Conservation (phyloP, 2,329 filamentous ascomycete species). For the Pyrenophora seminiperda region DNA sequence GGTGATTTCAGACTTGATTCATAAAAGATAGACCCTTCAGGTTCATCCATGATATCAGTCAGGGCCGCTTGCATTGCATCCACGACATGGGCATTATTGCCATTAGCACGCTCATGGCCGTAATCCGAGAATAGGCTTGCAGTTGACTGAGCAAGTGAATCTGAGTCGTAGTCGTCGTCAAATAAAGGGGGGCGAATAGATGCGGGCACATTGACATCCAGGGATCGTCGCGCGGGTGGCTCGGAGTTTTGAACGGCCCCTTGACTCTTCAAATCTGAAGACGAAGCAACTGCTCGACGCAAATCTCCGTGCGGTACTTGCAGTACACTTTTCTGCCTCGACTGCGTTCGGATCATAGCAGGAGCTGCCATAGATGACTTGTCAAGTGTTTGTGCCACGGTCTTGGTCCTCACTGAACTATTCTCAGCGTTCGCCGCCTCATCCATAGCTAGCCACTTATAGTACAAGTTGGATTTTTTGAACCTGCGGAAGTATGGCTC, state of each 20-base stretch:
- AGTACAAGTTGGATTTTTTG: slow-evolving; percentile 91
- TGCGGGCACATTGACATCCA: slow-evolving; percentile 66
- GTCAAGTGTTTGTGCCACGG: slow-evolving; percentile 36
- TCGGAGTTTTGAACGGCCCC: slow-evolving; percentile 53
- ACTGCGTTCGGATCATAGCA: slow-evolving; percentile 53
- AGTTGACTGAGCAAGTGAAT: slow-evolving; percentile 75
- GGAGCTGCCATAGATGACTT: slow-evolving; percentile 36
- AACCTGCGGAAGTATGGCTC: slow-evolving; percentile 80
- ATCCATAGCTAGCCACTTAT: slow-evolving; percentile 91
- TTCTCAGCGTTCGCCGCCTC: slow-evolving; percentile 58
- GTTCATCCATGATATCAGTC: slow-evolving; percentile 86
- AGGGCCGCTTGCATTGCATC: slow-evolving; percentile 91
- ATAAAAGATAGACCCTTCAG: slow-evolving; percentile 70
- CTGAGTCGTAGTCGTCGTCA: slow-evolving; percentile 78
- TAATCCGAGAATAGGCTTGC: slow-evolving; percentile 77
- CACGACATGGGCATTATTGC: slow-evolving; percentile 78
- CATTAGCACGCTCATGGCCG: slow-evolving; percentile 48
- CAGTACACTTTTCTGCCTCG: slow-evolving; percentile 49
- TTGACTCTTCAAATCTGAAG: slow-evolving; percentile 61
- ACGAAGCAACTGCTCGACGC: slow-evolving; percentile 64
- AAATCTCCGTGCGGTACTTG: slow-evolving; percentile 56
- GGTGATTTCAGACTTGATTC: slow-evolving; percentile 58
- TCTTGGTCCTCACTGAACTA: slow-evolving; percentile 33
- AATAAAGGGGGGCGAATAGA: slow-evolving; percentile 65
- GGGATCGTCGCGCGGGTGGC: slow-evolving; percentile 64